Evolutionary conservation across 768 basidiomycete genomes (phyloP).

Genomic region (Auricularia heimuer): DNA sequence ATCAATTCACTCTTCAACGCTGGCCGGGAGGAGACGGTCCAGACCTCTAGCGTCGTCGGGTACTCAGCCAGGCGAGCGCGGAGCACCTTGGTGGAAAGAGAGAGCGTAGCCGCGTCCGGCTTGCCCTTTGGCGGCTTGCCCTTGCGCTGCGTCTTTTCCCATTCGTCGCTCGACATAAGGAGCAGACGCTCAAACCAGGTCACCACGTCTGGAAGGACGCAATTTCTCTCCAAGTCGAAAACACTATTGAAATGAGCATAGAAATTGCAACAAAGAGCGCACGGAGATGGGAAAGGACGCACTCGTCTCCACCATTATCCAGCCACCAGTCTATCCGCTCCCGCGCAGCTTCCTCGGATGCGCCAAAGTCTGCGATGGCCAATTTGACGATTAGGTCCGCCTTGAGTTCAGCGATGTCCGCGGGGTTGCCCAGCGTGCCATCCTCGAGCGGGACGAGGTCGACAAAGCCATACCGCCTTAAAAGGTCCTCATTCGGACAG

Average conservation of each 20-base stretch:
- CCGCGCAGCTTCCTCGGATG: slow-evolving; percentile 21
- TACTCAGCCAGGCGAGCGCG: slow-evolving; percentile 44
- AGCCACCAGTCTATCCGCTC: slow-evolving; percentile 90
- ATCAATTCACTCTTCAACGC: background rate
- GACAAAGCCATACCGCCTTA: slow-evolving; percentile 91
- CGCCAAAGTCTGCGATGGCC: slow-evolving; percentile 21
- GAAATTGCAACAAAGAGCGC: slow-evolving; percentile 10
- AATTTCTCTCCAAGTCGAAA: slow-evolving; percentile 44
- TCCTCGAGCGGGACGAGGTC: slow-evolving; percentile 54
- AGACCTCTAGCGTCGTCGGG: slow-evolving; percentile 47
- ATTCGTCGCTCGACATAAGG: slow-evolving; percentile 44
- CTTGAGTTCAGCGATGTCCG: slow-evolving; percentile 67
- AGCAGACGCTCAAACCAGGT: slow-evolving; percentile 60
- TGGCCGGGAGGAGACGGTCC: slow-evolving; percentile 10
- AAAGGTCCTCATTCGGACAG: slow-evolving; percentile 82
- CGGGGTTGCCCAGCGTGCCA: slow-evolving; percentile 51
- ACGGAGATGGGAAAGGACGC: background rate
- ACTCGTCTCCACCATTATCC: slow-evolving; percentile 87
- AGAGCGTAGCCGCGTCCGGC: slow-evolving; percentile 37
- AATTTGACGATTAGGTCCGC: slow-evolving; percentile 52
- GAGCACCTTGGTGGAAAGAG: slow-evolving; percentile 40
- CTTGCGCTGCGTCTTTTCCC: slow-evolving; percentile 48
- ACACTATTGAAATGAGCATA: slow-evolving; percentile 28
- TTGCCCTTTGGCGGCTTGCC: slow-evolving; percentile 69
- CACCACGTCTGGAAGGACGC: slow-evolving; percentile 44